Evolutionary conservation across 208 protist genomes (phyloP).

Genomic region (Acanthamoeba lugdunensis): DNA sequence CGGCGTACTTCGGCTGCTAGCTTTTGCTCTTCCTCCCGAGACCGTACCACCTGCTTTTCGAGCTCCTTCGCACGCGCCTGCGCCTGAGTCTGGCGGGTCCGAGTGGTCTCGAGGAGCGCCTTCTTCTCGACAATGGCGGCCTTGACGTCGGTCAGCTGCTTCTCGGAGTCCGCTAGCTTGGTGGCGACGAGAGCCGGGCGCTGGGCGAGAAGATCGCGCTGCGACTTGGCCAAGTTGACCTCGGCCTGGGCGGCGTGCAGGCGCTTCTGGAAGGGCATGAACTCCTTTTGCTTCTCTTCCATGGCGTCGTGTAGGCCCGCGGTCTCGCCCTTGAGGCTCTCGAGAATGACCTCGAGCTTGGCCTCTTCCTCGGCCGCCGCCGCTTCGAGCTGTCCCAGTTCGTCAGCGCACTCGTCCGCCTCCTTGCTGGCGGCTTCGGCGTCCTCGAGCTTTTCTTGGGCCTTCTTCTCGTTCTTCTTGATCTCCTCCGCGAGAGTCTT

Average conservation of each 20-base stretch:
- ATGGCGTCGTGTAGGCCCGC: constrained; percentile 91
- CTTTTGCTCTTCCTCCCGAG: not conserved
- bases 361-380: constrained; percentile 86
- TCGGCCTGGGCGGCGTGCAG: constrained; percentile 78
- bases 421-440: constrained; percentile 82
- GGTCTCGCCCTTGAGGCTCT: constrained; percentile 87
- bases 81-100: not conserved
- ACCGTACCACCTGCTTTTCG: not conserved
- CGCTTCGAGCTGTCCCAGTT: constrained; percentile 85
- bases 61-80: constrained; percentile 53
- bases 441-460: constrained; percentile 89
- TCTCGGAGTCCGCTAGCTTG: constrained; percentile 70
- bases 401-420: constrained; percentile 86
- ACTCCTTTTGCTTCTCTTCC: constrained; percentile 91
- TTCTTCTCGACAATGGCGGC: constrained; percentile 27
- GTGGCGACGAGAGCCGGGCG: constrained; percentile 67
- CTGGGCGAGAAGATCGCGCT: constrained; percentile 80
- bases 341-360: constrained; percentile 83
- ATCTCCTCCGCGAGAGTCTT: constrained; percentile 89
- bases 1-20: not conserved
- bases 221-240: constrained; percentile 81
- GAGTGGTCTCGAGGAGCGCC: constrained; percentile 18
- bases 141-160: not conserved
- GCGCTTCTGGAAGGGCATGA: constrained; percentile 91
- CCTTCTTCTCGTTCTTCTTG: constrained; percentile 88